phyloP scores from a whole-genome alignment of 148 eudicot genomes.

The Rhododendron henanense region DNA sequence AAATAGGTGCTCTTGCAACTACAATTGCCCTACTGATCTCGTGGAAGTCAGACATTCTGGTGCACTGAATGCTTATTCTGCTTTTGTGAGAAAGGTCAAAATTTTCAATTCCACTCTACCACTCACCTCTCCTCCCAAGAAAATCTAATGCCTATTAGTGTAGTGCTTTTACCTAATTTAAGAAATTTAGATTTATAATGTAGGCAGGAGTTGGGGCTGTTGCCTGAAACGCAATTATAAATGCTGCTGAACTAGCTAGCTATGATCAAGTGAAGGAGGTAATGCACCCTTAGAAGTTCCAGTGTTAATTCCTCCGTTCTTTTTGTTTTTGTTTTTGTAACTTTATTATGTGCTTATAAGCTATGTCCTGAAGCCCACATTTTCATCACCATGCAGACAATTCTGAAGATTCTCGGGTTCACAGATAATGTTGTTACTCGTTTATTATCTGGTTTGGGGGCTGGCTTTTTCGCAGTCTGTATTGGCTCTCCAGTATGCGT shows the following conservation, averaged over 20 bases:
- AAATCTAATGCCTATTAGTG: background rate
- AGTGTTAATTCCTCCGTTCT: background rate
- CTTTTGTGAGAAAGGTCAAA: constrained; percentile 71
- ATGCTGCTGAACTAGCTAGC: constrained; percentile 99
- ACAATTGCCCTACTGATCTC: constrained; percentile 87
- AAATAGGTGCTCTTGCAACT: constrained; percentile 80
- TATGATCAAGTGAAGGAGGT: constrained; percentile 99
- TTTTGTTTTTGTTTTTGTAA: background rate
- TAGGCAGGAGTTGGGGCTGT: constrained; percentile 88
- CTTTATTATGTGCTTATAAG: background rate
- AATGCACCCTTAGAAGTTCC: background rate
- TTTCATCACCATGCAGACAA: constrained; percentile 49
- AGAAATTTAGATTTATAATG: constrained; percentile 13
- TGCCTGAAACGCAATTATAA: constrained; percentile 95
- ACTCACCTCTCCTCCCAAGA: constrained; percentile 2
- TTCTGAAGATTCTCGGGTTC: constrained; percentile 92
- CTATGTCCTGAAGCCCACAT: constrained; percentile 9
- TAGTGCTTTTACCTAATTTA: background rate
- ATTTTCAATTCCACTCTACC: background rate
- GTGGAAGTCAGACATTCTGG: constrained; percentile 96
- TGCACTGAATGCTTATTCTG: constrained; percentile 89
- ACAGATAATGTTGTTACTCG: constrained; percentile 86
- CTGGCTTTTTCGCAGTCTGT: constrained; percentile 96
- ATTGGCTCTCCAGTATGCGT: constrained; percentile 98
- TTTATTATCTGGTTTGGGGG: constrained; percentile 84